Evolutionary conservation across 306 rosid species (phyloP).

Genomic region (Potentilla sterilis): DNA sequence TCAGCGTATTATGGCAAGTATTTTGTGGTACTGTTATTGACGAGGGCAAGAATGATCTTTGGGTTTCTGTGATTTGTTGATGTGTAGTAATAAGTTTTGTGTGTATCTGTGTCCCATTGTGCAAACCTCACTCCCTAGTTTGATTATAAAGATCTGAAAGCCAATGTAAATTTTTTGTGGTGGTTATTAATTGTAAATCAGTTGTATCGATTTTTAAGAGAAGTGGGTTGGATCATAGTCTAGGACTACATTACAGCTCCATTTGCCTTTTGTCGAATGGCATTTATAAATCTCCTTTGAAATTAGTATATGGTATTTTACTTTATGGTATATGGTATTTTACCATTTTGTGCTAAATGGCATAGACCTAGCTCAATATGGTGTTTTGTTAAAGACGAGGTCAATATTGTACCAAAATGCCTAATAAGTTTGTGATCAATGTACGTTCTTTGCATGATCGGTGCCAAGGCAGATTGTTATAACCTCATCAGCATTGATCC

Average conservation of each 20-base stretch:
- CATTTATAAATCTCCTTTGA: background rate
- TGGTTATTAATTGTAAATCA: constrained; percentile 29
- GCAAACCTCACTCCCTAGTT: constrained; percentile 19
- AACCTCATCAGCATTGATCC: too few relatives aligned
- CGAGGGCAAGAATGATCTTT: background rate
- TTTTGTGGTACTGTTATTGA: constrained; percentile 12
- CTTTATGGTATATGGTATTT: too few relatives aligned
- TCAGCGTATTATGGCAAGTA: constrained; percentile 3
- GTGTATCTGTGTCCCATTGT: background rate
- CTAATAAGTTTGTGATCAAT: too few relatives aligned
- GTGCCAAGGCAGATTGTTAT: too few relatives aligned
- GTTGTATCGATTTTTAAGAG: constrained; percentile 17
- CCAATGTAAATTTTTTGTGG: constrained; percentile 34
- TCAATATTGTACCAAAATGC: too few relatives aligned
- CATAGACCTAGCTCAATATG: too few relatives aligned
- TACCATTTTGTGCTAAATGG: too few relatives aligned
- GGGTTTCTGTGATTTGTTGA: constrained; percentile 32
- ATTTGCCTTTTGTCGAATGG: background rate
- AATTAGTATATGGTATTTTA: background rate
- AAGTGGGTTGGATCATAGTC: background rate
- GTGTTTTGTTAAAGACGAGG: too few relatives aligned
- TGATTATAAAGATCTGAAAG: constrained; percentile 29
- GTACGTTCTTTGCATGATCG: too few relatives aligned
- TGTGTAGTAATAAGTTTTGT: constrained; percentile 48
- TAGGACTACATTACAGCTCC: background rate